Evolutionary conservation across 2,329 filamentous ascomycete species (phyloP).

Genomic region (Arthrobotrys conoides): DNA sequence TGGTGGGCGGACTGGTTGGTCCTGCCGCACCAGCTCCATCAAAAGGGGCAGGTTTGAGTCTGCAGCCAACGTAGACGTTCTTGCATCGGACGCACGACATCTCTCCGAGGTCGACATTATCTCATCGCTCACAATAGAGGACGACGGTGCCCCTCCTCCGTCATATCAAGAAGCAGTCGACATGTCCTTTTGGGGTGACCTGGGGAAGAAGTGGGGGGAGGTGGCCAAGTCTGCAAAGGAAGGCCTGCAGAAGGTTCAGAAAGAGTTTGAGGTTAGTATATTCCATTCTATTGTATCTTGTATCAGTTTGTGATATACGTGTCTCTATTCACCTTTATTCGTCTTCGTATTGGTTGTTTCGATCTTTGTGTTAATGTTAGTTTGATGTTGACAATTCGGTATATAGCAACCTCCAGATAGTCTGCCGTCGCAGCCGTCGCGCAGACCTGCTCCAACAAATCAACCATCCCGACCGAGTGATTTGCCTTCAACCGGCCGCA

Average conservation of each 20-base stretch:
- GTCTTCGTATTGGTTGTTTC: constrained; percentile 1
- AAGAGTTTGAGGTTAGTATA: constrained; percentile 51
- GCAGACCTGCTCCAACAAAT: constrained; percentile 41
- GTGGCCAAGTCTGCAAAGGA: constrained; percentile 50
- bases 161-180: constrained; percentile 58
- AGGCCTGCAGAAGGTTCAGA: constrained; percentile 40
- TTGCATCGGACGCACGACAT: constrained; percentile 59
- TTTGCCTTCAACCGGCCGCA: constrained; percentile 24
- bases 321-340: constrained; percentile 8
- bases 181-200: constrained; percentile 57
- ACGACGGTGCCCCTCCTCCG: constrained; percentile 52
- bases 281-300: constrained; percentile 5
- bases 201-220: constrained; percentile 57
- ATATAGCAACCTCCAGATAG: constrained; percentile 13
- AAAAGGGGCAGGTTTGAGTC: constrained; percentile 60
- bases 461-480: constrained; percentile 50
- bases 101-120: constrained; percentile 56
- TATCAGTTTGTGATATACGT: constrained; percentile 28
- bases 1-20: constrained; percentile 57
- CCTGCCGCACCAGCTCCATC: constrained; percentile 60
- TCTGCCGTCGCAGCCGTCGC: constrained; percentile 21
- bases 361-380: neutral
- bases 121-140: constrained; percentile 58
- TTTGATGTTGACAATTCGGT: constrained; percentile 11
- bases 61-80: constrained; percentile 48